phyloP scores from a whole-genome alignment of 352 stramenopile species.

The Pythium rishiriense region DNA sequence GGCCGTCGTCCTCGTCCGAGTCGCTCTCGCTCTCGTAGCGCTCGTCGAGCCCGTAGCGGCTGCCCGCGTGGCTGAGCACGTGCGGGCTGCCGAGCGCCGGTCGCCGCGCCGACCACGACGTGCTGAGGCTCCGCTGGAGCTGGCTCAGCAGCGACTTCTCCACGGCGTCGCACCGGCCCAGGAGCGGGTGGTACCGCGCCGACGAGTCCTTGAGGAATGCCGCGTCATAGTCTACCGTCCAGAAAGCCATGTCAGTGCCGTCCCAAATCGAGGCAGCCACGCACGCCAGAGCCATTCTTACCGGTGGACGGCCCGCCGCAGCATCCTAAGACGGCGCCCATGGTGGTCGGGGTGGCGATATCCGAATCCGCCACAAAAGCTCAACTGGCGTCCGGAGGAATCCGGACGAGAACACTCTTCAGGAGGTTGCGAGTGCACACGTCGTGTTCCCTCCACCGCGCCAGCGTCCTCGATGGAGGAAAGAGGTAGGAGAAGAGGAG shows the following conservation, averaged over 20 bases:
- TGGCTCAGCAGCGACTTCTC: slow-evolving; percentile 49
- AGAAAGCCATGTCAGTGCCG: neutral
- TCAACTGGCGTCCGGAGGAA: slow-evolving; percentile 2
- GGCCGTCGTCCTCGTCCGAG: slow-evolving; percentile 11
- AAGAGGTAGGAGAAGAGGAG: neutral
- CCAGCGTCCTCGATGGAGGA: slow-evolving; percentile 1
- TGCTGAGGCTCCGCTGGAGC: slow-evolving; percentile 56
- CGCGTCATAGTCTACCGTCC: slow-evolving; percentile 17
- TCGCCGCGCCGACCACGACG: slow-evolving; percentile 28
- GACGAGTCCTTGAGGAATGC: slow-evolving; percentile 17
- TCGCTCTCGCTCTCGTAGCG: slow-evolving; percentile 29
- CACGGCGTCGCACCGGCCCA: slow-evolving; percentile 24
- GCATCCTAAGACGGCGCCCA: slow-evolving; percentile 65
- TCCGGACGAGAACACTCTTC: slow-evolving; percentile 11
- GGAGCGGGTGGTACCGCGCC: slow-evolving; percentile 25
- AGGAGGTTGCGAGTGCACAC: slow-evolving; percentile 1
- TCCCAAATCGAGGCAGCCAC: neutral
- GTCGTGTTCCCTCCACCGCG: too few relatives aligned
- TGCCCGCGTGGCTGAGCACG: slow-evolving; percentile 9
- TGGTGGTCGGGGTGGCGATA: slow-evolving; percentile 13
- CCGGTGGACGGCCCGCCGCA: slow-evolving; percentile 34
- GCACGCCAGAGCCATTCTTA: neutral
- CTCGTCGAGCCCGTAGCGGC: slow-evolving; percentile 14
- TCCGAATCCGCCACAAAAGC: slow-evolving; percentile 10
- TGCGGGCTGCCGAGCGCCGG: slow-evolving; percentile 5